Evolutionary conservation across 169 alveolate genomes (phyloP), one percentile per base, ranked within the genome.

Genomic region (Cryptosporidium sp.): DNA sequence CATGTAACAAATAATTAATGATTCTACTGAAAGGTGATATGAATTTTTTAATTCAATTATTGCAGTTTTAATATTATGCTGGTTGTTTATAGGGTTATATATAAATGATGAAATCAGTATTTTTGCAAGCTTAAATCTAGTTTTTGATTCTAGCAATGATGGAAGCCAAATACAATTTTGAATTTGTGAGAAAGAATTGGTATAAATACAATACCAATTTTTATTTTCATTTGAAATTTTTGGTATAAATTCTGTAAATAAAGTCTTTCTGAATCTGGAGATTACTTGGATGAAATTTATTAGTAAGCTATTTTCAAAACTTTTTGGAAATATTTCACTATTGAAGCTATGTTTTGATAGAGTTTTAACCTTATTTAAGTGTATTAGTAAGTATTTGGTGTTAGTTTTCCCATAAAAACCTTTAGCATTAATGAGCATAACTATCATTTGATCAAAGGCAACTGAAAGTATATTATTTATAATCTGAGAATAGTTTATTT

Each of bases 111-210:
- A 73, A 33, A 73, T 52, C 26, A 51, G 18, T 51, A 73, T 31
- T 73, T 73, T 73, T 37, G 86, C 86, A n/a, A 33, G 58, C 14
- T 73, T 73, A 18, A 73, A 73, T 55, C 86, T 51, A 16, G 43
- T 12, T 41, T 73, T 73, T 31, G 86, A 73, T 59, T 73, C 86
- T 35, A 73, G n/a, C 10, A 52, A 39, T 18, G 86, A 73, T 18
- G 86, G 86, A 73, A 73, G 43, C 86, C 86, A 73, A 58, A 73
- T 37, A 35, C 71, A 52, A 51, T 58, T 55, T 6, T 55, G 62
- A 18, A 51, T 73, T 41, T 73, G 62, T 3, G 39, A 50, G 68
- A 73, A 58, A 29, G 43, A 59, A 50, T 45, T 29, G 16, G 70
- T 0, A 51, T 33, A 52, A 35, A 73, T 35, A 73, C 37, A 14